Evolutionary conservation across 768 basidiomycete genomes (phyloP).

Genomic region (Postia placenta): DNA sequence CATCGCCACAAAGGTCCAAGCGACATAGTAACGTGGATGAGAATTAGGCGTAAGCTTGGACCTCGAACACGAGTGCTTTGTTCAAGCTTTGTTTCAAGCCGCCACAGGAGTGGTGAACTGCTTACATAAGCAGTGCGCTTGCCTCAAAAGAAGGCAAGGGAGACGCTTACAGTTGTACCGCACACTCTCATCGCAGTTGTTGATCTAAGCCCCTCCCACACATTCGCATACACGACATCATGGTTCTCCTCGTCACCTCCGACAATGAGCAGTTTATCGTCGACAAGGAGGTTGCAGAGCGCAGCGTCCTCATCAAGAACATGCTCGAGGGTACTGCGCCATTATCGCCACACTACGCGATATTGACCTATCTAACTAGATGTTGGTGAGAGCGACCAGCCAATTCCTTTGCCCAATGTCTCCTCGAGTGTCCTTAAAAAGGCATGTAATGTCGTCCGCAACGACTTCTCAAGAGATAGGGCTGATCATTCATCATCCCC

Average conservation of each 20-base stretch:
- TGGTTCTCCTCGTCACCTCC: constrained; percentile 88
- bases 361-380: constrained; percentile 39
- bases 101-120: background rate
- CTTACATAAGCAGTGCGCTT: background rate
- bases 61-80: background rate
- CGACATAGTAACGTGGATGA: no score
- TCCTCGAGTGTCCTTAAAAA: constrained; percentile 91
- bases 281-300: constrained; percentile 92
- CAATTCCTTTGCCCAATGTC: constrained; percentile 93
- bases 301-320: constrained; percentile 96
- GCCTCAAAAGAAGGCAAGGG: background rate
- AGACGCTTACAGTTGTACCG: no score
- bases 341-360: constrained; percentile 4
- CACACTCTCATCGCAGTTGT: background rate
- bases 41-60: no score
- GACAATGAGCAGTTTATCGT: constrained; percentile 94
- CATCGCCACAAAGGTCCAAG: constrained; percentile 5
- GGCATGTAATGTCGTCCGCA: constrained; percentile 35
- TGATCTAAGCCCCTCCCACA: background rate
- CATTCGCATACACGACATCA: constrained; percentile 27
- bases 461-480: constrained; percentile 2
- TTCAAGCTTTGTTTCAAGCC: background rate
- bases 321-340: constrained; percentile 86
- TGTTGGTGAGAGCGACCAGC: constrained; percentile 90
- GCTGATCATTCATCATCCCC: background rate